Base-by-base conservation (phyloP, 805 yeast species). In the Spathaspora arborariae region DNA sequence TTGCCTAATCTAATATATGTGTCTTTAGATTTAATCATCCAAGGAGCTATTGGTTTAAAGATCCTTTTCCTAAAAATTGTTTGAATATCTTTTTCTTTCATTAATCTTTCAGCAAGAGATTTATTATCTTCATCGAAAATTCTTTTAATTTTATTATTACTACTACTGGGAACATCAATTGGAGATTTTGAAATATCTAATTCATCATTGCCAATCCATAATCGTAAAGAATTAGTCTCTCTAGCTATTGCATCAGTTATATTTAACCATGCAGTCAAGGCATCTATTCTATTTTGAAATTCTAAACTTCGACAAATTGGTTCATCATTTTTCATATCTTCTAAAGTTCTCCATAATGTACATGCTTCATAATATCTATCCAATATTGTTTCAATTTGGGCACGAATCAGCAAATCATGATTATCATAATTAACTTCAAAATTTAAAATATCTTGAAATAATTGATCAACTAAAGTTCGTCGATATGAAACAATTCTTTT, bases 151-250 rank as follows among this genome's bases (percentile, higher is more conserved):
- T 54, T 38, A 38, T 50, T 40, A 26, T 47, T 44, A 30, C 47
- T 43, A 6, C 44, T 38, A 5, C 57, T 46, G 4, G 58, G 51
- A 5, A 47, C 45, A 27, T 54, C 65, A 5, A 49, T 53, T 2
- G 64, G 58, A 16, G 74, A 57, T 48, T 65, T 65, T 20, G 78
- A 63, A 40, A 89, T 80, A 57, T 89, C 94, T 21, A 86, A 65
- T 27, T 84, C 89, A 43, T 81, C 85, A 61, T 86, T 86, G 3
- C 96, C 96, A 4, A 90, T 88, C 97, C 97, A 90, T 38, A 74
- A 64, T 50, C 78, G 76, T 51, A 94, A 66, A 4, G 84, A 75
- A 13, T 73, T 67, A 1, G 83, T 69, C 56, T 85, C 90, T 30
- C 80, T 65, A 40, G 77, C 75, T 18, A 91, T 80, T 1, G 89